Evolutionary conservation across 2,329 filamentous ascomycete genomes (phyloP), one percentile per base, ranked within the genome.

Genomic region (Penicillium sp.): DNA sequence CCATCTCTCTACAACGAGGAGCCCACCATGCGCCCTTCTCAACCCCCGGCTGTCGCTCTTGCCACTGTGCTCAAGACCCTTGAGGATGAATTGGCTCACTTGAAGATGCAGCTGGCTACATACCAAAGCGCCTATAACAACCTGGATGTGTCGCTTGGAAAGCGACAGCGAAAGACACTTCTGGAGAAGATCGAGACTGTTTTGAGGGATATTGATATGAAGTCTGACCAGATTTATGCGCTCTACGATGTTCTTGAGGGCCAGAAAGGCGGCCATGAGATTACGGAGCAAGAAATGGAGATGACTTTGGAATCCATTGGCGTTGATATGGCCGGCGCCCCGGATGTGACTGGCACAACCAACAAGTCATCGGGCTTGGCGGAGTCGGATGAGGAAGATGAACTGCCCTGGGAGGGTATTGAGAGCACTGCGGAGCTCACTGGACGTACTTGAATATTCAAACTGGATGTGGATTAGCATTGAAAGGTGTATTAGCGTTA

Each of bases 201-300:
- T 21, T 77, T 89, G 43, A 81, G 81, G 59, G 81, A 84, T 52
- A 84, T 92, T 25, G 88, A 92, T 67, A 81, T 83, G 67, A 92
- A 93, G 75, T 86, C 87, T 26, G 88, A 90, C 60, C 89, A 93
- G 72, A 87, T 96, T 43, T 96, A 96, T 75, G 84, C 85, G 43
- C 80, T 96, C 14, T 91, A 93, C 66, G 92, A 96, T 71, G 91
- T 95, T 1, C 80, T 95, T 0, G 91, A 93, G 73, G 90, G 88
- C 6, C 90, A 93, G 71, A 91, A 89, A 76, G 81, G 82, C 3
- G 86, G 86, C 0, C 83, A 85, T 67, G 80, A 83, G 62, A 87
- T 89, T 81, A 83, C 79, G 1, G 81, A 85, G 63, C 82, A 85
- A 21, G 83, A 87, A 66, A 78, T 88, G 44, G 87, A 89, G 66